A percentile compares a stretch with the other conserved stretches of the same genome.
phyloP scores from a whole-genome alignment of 345 rosid genomes.

The Bruguiera gymnorhiza region DNA sequence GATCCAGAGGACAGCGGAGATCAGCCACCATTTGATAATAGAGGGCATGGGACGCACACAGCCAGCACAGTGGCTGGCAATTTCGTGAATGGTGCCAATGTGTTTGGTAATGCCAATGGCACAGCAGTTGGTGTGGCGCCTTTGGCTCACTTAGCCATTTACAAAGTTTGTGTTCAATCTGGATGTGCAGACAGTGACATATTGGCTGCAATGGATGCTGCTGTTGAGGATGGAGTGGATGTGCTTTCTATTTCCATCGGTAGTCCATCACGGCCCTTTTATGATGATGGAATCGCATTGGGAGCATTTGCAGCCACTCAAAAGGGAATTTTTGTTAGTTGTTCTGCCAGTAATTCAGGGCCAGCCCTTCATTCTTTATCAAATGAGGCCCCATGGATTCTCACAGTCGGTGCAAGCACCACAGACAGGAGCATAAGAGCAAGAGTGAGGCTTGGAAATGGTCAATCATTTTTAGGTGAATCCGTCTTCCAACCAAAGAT shows the following conservation, averaged over 20 bases:
- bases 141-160: slow-evolving; percentile 49
- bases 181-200: slow-evolving; percentile 50
- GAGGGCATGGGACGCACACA: slow-evolving; percentile 25
- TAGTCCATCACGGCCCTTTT: slow-evolving; percentile 21
- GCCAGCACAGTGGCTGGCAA: slow-evolving; percentile 44
- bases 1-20: not conserved
- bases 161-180: slow-evolving; percentile 53
- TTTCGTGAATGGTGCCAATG: slow-evolving; percentile 28
- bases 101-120: slow-evolving; percentile 49
- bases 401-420: slow-evolving; percentile 35
- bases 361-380: slow-evolving; percentile 25
- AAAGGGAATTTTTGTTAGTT: slow-evolving; percentile 34
- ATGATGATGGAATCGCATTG: slow-evolving; percentile 23
- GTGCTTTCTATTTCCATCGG: slow-evolving; percentile 55
- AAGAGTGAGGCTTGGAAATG: slow-evolving; percentile 28
- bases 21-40: slow-evolving; percentile 12
- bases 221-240: slow-evolving; percentile 62
- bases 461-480: not conserved
- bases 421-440: slow-evolving; percentile 28
- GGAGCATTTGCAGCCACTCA: slow-evolving; percentile 36
- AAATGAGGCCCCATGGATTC: slow-evolving; percentile 37
- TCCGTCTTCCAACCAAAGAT: not conserved
- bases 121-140: slow-evolving; percentile 72
- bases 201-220: slow-evolving; percentile 56
- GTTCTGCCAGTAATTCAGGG: slow-evolving; percentile 34